phyloP scores from a whole-genome alignment of 2,329 filamentous ascomycete species.

The Paracoccidioides lutzii region DNA sequence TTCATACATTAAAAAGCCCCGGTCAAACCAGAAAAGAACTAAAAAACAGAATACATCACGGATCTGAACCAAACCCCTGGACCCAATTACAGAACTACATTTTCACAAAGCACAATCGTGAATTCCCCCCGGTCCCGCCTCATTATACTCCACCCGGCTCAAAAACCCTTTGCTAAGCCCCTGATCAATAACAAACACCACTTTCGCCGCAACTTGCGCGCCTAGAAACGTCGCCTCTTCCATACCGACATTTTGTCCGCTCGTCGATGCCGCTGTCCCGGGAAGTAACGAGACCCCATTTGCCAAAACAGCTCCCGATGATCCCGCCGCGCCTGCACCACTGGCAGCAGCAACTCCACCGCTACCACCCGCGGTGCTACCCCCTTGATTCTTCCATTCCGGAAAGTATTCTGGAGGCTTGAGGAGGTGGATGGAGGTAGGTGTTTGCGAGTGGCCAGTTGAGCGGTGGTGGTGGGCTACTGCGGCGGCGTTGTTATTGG shows the following conservation, averaged over 20 bases:
- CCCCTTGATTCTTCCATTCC: conserved; percentile 69
- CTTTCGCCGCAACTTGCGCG: conserved; percentile 71
- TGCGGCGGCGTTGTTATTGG: conserved; percentile 14
- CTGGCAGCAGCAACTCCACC: conserved; percentile 22
- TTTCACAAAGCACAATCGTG: conserved; percentile 38
- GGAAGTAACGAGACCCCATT: background rate
- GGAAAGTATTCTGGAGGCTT: conserved; percentile 72
- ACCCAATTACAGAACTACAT: background rate
- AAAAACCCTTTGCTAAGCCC: conserved; percentile 56
- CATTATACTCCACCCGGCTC: conserved; percentile 55
- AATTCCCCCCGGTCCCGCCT: conserved; percentile 51
- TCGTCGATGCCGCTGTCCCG: background rate
- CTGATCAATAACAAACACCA: conserved; percentile 57
- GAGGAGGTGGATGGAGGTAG: conserved; percentile 68
- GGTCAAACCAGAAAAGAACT: background rate
- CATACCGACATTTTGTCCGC: conserved; percentile 36
- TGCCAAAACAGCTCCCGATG: conserved; percentile 12
- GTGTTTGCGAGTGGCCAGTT: conserved; percentile 58
- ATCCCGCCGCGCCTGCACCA: conserved; percentile 23
- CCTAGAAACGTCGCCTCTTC: conserved; percentile 82
- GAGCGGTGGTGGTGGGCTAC: conserved; percentile 38
- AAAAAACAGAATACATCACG: background rate
- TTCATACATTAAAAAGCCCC: background rate
- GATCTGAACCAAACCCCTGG: too few species aligned
- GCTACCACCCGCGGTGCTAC: conserved; percentile 10